Conservation (phyloP, 139 green algal species). For the Bryopsis sp. region DNA sequence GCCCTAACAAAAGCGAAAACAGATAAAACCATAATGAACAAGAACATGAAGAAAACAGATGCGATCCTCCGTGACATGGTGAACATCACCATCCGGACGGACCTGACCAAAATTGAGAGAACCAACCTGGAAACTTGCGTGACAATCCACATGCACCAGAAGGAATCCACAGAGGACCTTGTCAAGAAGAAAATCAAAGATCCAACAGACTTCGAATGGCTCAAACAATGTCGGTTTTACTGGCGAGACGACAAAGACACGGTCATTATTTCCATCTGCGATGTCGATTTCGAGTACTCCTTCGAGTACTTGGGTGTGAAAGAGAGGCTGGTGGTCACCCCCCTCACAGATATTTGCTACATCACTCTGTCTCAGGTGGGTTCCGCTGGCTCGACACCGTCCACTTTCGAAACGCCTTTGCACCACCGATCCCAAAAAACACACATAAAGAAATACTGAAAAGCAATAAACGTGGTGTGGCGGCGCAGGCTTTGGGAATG, state of each 20-base stretch:
- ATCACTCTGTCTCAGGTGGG: constrained; percentile 78
- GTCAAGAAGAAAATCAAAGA: constrained; percentile 83
- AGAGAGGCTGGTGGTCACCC: constrained; percentile 93
- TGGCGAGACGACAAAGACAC: constrained; percentile 90
- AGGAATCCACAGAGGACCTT: constrained; percentile 87
- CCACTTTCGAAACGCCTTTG: no score
- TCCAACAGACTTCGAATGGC: constrained; percentile 95
- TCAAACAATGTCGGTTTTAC: constrained; percentile 90
- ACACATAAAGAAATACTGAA: no score
- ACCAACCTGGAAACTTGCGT: constrained; percentile 95
- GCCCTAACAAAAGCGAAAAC: constrained; percentile 50
- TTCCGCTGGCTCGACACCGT: no score
- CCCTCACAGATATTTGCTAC: constrained; percentile 94
- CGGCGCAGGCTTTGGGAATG: constrained; percentile 83
- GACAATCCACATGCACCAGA: constrained; percentile 96
- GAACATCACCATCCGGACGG: constrained; percentile 61
- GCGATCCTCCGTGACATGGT: constrained; percentile 73
- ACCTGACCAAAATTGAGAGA: constrained; percentile 72
- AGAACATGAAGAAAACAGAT: constrained; percentile 81
- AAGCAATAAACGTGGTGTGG: no score
- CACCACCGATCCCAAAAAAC: no score
- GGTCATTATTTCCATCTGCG: constrained; percentile 90
- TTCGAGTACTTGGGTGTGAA: constrained; percentile 93
- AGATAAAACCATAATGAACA: constrained; percentile 80
- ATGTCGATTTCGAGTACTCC: constrained; percentile 96